These are phyloP conservation scores for Penicillium sclerotiorum DNA, from an alignment of 2,329 filamentous ascomycete species.

Conservation along the genomic window DNA sequence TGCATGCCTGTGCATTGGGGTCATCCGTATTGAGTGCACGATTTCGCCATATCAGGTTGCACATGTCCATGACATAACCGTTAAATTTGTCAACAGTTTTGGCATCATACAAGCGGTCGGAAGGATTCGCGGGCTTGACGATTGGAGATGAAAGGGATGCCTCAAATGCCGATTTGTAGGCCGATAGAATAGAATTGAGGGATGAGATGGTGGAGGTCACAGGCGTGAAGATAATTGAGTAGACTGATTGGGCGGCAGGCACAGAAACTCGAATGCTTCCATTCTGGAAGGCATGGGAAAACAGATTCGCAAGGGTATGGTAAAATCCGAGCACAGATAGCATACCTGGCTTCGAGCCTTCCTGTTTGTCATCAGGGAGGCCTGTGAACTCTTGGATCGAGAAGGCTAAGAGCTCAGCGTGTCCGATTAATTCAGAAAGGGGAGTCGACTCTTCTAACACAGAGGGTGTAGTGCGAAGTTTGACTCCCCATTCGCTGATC, in stretches of 20 bases:
- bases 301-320: constrained; percentile 62
- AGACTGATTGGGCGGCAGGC: constrained; percentile 68
- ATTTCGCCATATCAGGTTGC: constrained; percentile 79
- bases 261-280: constrained; percentile 66
- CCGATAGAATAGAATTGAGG: constrained; percentile 68
- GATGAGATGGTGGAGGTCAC: constrained; percentile 68
- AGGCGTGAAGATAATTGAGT: constrained; percentile 68
- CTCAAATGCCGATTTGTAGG: constrained; percentile 76
- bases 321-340: constrained; percentile 68
- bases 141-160: constrained; percentile 52
- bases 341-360: constrained; percentile 37
- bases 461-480: constrained; percentile 33
- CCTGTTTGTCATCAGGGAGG: constrained; percentile 26
- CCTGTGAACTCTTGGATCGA: constrained; percentile 60
- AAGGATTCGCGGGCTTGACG: constrained; percentile 35
- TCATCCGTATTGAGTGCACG: constrained; percentile 70
- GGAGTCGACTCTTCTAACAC: constrained; percentile 31
- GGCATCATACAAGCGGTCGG: constrained; percentile 54
- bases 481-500: constrained; percentile 57
- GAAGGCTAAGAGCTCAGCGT: constrained; percentile 57
- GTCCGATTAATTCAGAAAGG: constrained; percentile 52
- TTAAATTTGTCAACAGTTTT: constrained; percentile 73
- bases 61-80: constrained; percentile 82
- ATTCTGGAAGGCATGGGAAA: constrained; percentile 56
- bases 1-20: constrained; percentile 59